A percentile compares a stretch with the other conserved stretches of the same genome.
Evolutionary conservation across 495 filamentous ascomycete genomes (phyloP).

Genomic region (Hypomontagnella submonticulosa): DNA sequence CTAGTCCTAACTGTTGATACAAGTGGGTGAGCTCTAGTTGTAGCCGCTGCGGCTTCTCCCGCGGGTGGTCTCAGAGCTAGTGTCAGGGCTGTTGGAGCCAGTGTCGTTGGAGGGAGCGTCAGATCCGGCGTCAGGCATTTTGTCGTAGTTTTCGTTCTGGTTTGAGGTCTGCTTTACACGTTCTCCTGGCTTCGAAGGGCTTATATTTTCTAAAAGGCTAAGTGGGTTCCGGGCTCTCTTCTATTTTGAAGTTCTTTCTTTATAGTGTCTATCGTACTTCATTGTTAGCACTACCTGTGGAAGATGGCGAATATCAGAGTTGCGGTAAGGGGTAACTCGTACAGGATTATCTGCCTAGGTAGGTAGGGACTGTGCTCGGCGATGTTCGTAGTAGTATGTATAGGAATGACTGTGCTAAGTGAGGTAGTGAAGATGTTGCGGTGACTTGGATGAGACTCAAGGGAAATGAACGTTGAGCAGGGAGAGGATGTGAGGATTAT

Average conservation of each 20-base stretch:
- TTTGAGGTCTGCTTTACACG: no score
- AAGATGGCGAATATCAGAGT: no score
- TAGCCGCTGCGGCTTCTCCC: constrained; percentile 42
- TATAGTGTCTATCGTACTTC: no score
- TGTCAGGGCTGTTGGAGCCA: constrained; percentile 35
- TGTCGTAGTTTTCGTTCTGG: constrained; percentile 8
- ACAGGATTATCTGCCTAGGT: no score
- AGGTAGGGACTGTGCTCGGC: no score
- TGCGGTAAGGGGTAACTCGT: no score
- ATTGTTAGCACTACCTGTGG: no score
- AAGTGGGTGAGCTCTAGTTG: constrained; percentile 26
- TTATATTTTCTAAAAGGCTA: not conserved
- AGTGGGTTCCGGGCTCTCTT: not conserved
- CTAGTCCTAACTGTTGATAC: constrained; percentile 19
- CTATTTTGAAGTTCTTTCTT: no score
- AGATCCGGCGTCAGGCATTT: constrained; percentile 41
- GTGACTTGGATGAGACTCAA: constrained; percentile 16
- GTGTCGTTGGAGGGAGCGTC: constrained; percentile 36
- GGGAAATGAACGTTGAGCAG: constrained; percentile 12
- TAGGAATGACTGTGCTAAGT: constrained; percentile 6
- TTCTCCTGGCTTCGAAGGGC: no score
- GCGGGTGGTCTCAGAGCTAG: constrained; percentile 27
- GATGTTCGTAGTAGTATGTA: not conserved
- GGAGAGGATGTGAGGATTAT: constrained; percentile 33
- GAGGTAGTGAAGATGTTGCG: constrained; percentile 2